A percentile compares a stretch with the other conserved stretches of the same genome.
Conservation (phyloP, 805 yeast genomes). For the Yarrowia keelungensis region DNA sequence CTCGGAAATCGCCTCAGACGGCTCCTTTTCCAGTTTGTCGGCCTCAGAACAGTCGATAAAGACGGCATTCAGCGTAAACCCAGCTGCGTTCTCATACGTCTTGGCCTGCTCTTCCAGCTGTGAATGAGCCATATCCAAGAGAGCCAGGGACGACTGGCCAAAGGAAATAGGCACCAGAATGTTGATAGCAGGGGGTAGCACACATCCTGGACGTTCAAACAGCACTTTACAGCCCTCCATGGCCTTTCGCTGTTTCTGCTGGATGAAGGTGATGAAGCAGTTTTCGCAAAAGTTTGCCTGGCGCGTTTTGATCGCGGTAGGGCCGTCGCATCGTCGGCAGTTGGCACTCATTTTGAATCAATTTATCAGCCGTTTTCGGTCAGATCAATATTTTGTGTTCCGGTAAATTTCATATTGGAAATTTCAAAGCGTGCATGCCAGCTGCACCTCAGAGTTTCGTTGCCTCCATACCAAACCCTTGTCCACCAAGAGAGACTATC, state of each 20-base stretch:
- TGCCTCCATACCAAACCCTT: slow-evolving; percentile 22
- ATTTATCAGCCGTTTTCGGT: neutral
- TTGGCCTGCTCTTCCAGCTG: slow-evolving; percentile 66
- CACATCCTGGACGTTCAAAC: slow-evolving; percentile 53
- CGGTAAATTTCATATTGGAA: neutral
- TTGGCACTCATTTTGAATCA: neutral
- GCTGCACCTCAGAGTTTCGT: slow-evolving; percentile 13
- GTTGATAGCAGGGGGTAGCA: slow-evolving; percentile 50
- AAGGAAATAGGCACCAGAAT: slow-evolving; percentile 69
- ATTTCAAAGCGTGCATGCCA: neutral
- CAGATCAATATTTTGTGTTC: neutral
- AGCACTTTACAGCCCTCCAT: slow-evolving; percentile 82
- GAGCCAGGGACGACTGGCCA: slow-evolving; percentile 70
- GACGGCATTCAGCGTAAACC: slow-evolving; percentile 65
- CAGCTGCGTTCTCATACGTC: slow-evolving; percentile 70
- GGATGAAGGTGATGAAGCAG: slow-evolving; percentile 76
- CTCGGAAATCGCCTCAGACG: slow-evolving; percentile 39
- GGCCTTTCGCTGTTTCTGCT: slow-evolving; percentile 80
- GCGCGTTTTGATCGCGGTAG: slow-evolving; percentile 24
- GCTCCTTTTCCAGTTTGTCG: slow-evolving; percentile 31
- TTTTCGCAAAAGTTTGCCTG: slow-evolving; percentile 39
- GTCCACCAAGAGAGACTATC: neutral
- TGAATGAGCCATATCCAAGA: slow-evolving; percentile 69
- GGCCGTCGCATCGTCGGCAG: slow-evolving; percentile 26
- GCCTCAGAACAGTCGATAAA: slow-evolving; percentile 51